Evolutionary conservation across 257 asterid genomes (phyloP).

Genomic region (Osmanthus fragrans): DNA sequence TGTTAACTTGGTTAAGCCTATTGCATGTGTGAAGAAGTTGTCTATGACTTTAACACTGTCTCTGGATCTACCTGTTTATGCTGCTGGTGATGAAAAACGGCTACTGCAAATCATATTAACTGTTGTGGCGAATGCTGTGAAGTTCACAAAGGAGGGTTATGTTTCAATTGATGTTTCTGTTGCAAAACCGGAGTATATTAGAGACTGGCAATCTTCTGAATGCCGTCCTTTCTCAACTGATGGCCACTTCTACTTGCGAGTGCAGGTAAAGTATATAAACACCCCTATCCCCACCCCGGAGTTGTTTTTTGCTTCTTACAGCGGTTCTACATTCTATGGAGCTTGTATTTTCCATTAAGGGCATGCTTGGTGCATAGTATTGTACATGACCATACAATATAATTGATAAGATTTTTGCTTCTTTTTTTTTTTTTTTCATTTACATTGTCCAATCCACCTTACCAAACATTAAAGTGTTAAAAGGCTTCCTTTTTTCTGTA

Average conservation of each 20-base stretch:
- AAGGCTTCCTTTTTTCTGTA: not conserved
- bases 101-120: constrained; percentile 62
- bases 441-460: not conserved
- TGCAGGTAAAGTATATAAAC: constrained; percentile 45
- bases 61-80: constrained; percentile 55
- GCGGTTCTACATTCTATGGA: not conserved
- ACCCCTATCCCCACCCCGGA: not conserved
- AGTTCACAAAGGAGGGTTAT: constrained; percentile 68
- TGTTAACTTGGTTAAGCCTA: constrained; percentile 61
- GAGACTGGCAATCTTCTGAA: constrained; percentile 52
- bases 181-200: constrained; percentile 52
- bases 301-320: too few species aligned
- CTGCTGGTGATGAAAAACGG: constrained; percentile 64
- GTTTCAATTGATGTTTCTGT: constrained; percentile 55
- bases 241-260: constrained; percentile 58
- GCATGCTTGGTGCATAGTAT: not conserved
- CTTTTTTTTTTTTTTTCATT: too few species aligned
- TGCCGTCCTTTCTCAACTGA: constrained; percentile 38
- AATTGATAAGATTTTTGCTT: not conserved
- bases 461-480: not conserved
- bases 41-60: constrained; percentile 47
- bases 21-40: constrained; percentile 66
- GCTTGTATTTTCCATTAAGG: not conserved
- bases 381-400: not conserved
- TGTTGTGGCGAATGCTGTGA: constrained; percentile 62